Evolutionary conservation across 495 filamentous ascomycete genomes (phyloP).

Genomic region (Hyphodiscus hymeniophilus): DNA sequence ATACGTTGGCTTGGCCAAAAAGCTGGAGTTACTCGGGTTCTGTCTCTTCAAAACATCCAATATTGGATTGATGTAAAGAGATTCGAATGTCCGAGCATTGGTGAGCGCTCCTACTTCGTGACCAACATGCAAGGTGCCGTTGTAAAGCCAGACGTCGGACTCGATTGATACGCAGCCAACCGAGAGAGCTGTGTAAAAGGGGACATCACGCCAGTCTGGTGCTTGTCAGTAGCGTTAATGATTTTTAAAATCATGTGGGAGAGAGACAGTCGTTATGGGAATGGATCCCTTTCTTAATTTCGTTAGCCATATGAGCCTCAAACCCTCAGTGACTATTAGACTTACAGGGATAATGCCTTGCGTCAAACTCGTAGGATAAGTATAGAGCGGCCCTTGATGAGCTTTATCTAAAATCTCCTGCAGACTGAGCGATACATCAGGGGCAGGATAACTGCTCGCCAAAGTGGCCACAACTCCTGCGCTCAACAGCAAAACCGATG

Average conservation of each 20-base stretch:
- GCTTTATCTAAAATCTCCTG: slow-evolving; percentile 19
- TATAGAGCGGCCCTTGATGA: slow-evolving; percentile 15
- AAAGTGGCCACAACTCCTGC: no score
- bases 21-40: slow-evolving; percentile 33
- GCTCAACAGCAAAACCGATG: no score
- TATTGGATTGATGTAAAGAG: slow-evolving; percentile 58
- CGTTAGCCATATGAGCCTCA: background rate
- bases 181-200: slow-evolving; percentile 53
- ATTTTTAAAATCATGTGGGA: background rate
- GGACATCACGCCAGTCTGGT: slow-evolving; percentile 58
- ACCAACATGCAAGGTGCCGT: slow-evolving; percentile 54
- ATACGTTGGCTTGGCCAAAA: slow-evolving; percentile 27
- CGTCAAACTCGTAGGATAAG: slow-evolving; percentile 22
- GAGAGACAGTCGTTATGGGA: slow-evolving; percentile 80
- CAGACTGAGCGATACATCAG: slow-evolving; percentile 9
- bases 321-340: background rate
- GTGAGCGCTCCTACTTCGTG: slow-evolving; percentile 43
- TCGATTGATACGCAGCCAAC: slow-evolving; percentile 66
- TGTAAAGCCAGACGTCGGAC: slow-evolving; percentile 78
- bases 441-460: background rate
- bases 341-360: slow-evolving; percentile 21
- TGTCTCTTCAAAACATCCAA: slow-evolving; percentile 43
- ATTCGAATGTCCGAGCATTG: slow-evolving; percentile 45
- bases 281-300: slow-evolving; percentile 29
- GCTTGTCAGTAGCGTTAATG: background rate